These are phyloP conservation scores for Solanum hybrid DNA, from an alignment of 305 asterid genomes.

Conservation along the genomic window DNA sequence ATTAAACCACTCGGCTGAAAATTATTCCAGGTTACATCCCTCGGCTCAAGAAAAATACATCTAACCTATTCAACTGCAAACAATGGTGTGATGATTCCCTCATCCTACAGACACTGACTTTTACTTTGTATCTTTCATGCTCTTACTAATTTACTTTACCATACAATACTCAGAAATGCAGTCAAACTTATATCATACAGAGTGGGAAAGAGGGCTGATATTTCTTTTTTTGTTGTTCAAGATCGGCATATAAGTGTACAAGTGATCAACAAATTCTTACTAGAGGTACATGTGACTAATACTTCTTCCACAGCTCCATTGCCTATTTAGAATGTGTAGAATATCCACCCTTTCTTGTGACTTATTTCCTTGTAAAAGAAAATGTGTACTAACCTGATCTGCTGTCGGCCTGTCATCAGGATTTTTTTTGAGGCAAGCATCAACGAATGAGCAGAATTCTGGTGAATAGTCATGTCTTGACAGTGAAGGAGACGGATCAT, in stretches of 20 bases:
- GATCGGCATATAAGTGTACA: not conserved
- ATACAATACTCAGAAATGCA: not conserved
- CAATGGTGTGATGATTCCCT: not conserved
- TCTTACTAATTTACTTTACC: not conserved
- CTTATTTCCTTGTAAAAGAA: not conserved
- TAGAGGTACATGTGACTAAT: not conserved
- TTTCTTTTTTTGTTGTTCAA: not conserved
- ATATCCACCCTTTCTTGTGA: not conserved
- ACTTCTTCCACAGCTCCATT: not conserved
- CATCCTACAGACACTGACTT: not conserved
- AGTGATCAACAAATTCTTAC: not conserved
- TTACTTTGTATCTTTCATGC: not conserved
- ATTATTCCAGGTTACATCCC: not conserved
- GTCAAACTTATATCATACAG: not conserved
- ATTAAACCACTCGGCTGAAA: not conserved
- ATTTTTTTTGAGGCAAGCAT: constrained; percentile 81
- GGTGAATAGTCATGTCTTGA: constrained; percentile 52
- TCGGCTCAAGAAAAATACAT: not conserved
- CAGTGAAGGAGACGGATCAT: constrained; percentile 94
- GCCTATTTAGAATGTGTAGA: not conserved
- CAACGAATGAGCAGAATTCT: constrained; percentile 75
- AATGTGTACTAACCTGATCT: constrained; percentile 57
- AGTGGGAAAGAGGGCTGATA: not conserved
- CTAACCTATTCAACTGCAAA: not conserved
- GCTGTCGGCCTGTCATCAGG: constrained; percentile 82